Evolutionary conservation across 768 basidiomycete genomes (phyloP), one percentile per base, ranked within the genome.

Genomic region (Lactifluus volemus): DNA sequence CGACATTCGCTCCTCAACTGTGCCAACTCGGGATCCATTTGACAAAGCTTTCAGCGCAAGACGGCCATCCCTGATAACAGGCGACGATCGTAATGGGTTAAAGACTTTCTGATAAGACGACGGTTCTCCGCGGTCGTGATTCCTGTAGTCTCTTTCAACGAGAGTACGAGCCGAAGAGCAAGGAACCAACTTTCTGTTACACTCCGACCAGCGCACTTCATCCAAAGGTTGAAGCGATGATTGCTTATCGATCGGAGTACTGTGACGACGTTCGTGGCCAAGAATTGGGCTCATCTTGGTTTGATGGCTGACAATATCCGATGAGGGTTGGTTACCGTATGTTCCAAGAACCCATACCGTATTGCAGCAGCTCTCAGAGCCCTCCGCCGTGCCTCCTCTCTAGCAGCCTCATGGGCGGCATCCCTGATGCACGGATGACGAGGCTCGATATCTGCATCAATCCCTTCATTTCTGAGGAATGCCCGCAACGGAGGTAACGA

Each of bases 401-500:
- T 51, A 25, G 64, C 62, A 29, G 34, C 55, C 15, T 52, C 64
- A 44, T 50, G 64, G 9, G 58, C 41, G n/a, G 48, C 2, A 38
- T 47, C 50, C 32, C 53, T n/a, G 51, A n/a, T 36, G n/a, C 32
- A 25, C 5, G 53, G 49, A 25, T 47, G 57, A 52, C 51, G 58
- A 29, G 19, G 29, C 1, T 53, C 55, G n/a, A 64, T 64, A 34
- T 56, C 58, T 10, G 63, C 21, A 32, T 52, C 53, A 10, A 65
- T 55, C 17, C 64, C 64, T 38, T 60, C 51, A 9, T 47, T 6
- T 51, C 61, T 58, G 21, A 65, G 62, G 47, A 65, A 60, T 14
- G 42, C 62, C 41, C 64, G 64, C 36, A 65, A 58, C 0, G 64
- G 58, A 29, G 64, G 64, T n/a, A 65, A 38, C 15, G 64, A 57